Conservation (phyloP, 768 basidiomycete genomes). For the Agrocybe praecox region DNA sequence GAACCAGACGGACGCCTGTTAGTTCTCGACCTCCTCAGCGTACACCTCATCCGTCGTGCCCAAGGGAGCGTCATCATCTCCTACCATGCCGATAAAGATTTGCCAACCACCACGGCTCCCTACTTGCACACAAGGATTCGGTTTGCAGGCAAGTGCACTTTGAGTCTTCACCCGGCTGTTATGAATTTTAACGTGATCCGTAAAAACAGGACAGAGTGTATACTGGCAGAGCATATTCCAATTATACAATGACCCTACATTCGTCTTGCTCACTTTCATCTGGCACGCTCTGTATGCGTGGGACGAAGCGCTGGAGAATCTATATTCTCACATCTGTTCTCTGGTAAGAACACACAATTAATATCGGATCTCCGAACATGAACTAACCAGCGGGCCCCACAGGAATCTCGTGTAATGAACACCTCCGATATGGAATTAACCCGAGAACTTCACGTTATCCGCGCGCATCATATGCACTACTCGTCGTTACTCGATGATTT, state of each 20-base stretch:
- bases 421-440: conserved; percentile 38
- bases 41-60: conserved; percentile 46
- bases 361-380: background rate
- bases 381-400: background rate
- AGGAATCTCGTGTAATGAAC: conserved; percentile 19
- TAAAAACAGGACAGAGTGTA: conserved; percentile 36
- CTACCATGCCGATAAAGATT: conserved; percentile 39
- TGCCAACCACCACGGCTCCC: conserved; percentile 38
- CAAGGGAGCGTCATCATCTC: conserved; percentile 49
- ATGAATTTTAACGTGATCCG: background rate
- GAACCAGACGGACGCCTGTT: conserved; percentile 31
- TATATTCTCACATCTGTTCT: conserved; percentile 51
- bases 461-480: conserved; percentile 59
- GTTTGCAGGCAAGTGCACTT: conserved; percentile 39
- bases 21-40: conserved; percentile 46
- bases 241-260: conserved; percentile 53
- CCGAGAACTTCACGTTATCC: conserved; percentile 53
- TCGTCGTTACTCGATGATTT: conserved; percentile 56
- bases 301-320: conserved; percentile 58
- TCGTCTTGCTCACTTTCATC: conserved; percentile 51
- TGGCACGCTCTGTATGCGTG: conserved; percentile 67
- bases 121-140: conserved; percentile 47
- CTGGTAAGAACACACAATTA: conserved; percentile 37
- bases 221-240: conserved; percentile 47
- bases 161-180: background rate